Base-by-base conservation (phyloP, 2,329 filamentous ascomycete genomes). In the Nemania sp. region DNA sequence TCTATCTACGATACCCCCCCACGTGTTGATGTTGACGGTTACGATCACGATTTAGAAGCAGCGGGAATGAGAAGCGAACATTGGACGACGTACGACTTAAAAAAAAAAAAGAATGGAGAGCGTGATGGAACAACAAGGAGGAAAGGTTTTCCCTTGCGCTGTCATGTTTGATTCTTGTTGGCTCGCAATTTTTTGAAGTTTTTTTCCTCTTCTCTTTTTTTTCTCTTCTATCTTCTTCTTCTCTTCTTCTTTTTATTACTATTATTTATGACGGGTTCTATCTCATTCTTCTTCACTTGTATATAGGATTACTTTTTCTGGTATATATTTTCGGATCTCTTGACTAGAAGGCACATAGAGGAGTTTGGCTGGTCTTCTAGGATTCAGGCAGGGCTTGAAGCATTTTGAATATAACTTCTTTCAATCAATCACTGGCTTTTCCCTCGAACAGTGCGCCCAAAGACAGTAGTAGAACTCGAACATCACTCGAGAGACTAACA, bases 271-370 rank as follows among this genome's bases (percentile, higher is more conserved):
- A 43, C 2, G 15, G 7, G 46, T 51, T 47, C 5, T 40, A 25
- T 17, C 35, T n/a, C 21, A 17, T 10, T 20, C 17, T 15, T 17
- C 5, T 3, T 13, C 10, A 12, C 18, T 48, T 49, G 18, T 56
- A 35, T 57, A 20, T 53, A 49, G 17, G 39, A 57, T 40, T 46
- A 21, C 5, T 35, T 52, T 46, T 29, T 32, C 34, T 39, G 54
- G 46, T 59, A 62, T 59, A 62, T 59, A 62, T 50, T 43, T n/a
- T 59, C n/a, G 32, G n/a, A 46, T 58, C 46, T 58, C 25, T 47
- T 61, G 54, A 51, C 54, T 58, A 62, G 59, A 57, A 29, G 25
- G 25, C 25, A 54, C 54, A 62, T 62, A 62, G 59, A 62, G 55
- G 59, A 54, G 59, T 59, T 53, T 57, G 45, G 39, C 40, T 46